These are phyloP conservation scores for Rhytidiadelphus loreus DNA, from an alignment of 225 moss, liverwort and hornwort genomes.

Conservation along the genomic window DNA sequence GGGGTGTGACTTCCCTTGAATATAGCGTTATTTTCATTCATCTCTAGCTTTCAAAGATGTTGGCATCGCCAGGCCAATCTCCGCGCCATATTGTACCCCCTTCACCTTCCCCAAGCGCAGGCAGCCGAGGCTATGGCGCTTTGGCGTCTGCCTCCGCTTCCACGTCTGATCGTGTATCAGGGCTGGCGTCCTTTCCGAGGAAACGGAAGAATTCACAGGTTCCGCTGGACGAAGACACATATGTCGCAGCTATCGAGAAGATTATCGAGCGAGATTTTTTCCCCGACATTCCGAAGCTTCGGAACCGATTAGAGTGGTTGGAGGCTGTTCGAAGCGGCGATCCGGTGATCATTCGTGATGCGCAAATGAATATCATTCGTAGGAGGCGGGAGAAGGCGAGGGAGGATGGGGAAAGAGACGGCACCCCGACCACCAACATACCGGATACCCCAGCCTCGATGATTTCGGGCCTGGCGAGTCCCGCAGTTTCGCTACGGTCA, in stretches of 20 bases:
- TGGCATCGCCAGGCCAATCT: conserved; percentile 90
- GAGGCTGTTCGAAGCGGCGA: conserved; percentile 93
- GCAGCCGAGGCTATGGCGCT: conserved; percentile 43
- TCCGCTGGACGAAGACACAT: conserved; percentile 79
- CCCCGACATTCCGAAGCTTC: conserved; percentile 98
- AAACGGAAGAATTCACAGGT: conserved; percentile 61
- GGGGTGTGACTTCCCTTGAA: not conserved
- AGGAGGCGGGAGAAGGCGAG: conserved; percentile 70
- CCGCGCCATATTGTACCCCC: conserved; percentile 66
- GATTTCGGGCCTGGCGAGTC: conserved; percentile 67
- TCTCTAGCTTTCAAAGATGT: conserved; percentile 34
- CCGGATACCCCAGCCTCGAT: conserved; percentile 68
- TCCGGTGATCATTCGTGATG: conserved; percentile 76
- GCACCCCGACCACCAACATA: conserved; percentile 31
- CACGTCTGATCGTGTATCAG: conserved; percentile 30
- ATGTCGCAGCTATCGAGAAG: conserved; percentile 93
- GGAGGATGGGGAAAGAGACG: conserved; percentile 63
- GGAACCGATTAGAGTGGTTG: conserved; percentile 85
- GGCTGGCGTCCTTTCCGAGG: conserved; percentile 31
- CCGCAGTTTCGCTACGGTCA: conserved; percentile 48
- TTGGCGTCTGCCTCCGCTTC: conserved; percentile 31
- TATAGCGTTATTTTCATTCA: not conserved
- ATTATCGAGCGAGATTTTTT: conserved; percentile 97
- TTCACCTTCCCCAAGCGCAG: conserved; percentile 63
- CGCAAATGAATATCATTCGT: conserved; percentile 78